Conservation (phyloP, 1,139 yeast species). For the Yamadazyma aaseri region DNA sequence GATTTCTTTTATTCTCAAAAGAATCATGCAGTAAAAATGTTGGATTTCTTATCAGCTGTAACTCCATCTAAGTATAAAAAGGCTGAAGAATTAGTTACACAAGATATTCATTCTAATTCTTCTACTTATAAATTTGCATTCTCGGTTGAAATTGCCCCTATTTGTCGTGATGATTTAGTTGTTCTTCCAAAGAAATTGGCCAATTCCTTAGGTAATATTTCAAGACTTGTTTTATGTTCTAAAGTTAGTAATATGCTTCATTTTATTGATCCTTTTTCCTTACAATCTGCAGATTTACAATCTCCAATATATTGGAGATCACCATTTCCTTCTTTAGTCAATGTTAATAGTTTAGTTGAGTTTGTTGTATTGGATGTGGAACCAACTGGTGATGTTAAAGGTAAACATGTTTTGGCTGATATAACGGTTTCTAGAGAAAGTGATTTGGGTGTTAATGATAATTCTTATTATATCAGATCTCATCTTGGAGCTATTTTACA, state of each 20-base stretch:
- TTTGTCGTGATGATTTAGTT: slow-evolving; percentile 94
- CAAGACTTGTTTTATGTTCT: slow-evolving; percentile 81
- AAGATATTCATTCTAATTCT: slow-evolving; percentile 89
- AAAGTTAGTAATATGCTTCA: slow-evolving; percentile 80
- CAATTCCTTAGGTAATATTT: slow-evolving; percentile 76
- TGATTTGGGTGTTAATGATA: slow-evolving; percentile 84
- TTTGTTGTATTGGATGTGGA: slow-evolving; percentile 92
- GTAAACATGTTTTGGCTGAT: slow-evolving; percentile 86
- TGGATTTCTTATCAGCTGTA: slow-evolving; percentile 83
- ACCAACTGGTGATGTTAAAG: slow-evolving; percentile 81
- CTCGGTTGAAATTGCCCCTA: slow-evolving; percentile 94
- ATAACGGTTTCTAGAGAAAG: slow-evolving; percentile 82
- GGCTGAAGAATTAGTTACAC: slow-evolving; percentile 88
- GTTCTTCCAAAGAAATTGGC: slow-evolving; percentile 86
- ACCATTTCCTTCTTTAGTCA: slow-evolving; percentile 80
- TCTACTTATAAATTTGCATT: slow-evolving; percentile 86
- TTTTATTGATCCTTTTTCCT: slow-evolving; percentile 78
- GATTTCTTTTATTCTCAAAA: slow-evolving; percentile 89
- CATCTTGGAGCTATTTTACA: slow-evolving; percentile 92
- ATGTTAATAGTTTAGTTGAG: slow-evolving; percentile 76
- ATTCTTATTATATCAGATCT: slow-evolving; percentile 76
- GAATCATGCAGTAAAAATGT: slow-evolving; percentile 90
- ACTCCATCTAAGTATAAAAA: slow-evolving; percentile 85
- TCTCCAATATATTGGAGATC: slow-evolving; percentile 81
- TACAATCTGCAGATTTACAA: slow-evolving; percentile 77